Conservation (phyloP, 2,329 filamentous ascomycete genomes). For the Colletotrichum chlorophyti region DNA sequence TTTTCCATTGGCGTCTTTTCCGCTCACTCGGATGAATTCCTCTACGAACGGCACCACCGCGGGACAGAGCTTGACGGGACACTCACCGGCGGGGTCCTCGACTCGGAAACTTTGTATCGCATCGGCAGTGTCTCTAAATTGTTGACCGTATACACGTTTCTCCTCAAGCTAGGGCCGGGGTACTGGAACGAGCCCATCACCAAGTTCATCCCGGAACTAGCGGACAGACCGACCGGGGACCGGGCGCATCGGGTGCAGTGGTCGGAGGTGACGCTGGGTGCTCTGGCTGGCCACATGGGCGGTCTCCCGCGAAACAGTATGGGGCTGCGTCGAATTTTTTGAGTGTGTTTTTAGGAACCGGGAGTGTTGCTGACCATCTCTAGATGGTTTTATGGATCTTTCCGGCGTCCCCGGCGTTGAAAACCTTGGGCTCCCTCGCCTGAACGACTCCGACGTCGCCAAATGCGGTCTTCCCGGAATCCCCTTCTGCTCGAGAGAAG, state of each 20-base stretch:
- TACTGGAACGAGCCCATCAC: conserved; percentile 36
- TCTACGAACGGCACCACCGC: conserved; percentile 18
- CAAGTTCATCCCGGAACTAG: conserved; percentile 35
- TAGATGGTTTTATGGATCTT: not conserved
- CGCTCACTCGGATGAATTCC: not conserved
- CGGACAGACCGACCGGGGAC: not conserved
- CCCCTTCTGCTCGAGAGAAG: not conserved
- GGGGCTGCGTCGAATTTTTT: not conserved
- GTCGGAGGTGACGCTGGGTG: conserved; percentile 32
- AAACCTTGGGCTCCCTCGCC: not conserved
- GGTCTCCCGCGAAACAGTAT: conserved; percentile 26
- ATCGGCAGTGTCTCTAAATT: conserved; percentile 45
- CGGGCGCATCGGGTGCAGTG: conserved; percentile 22
- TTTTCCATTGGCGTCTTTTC: conserved; percentile 6
- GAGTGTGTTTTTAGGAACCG: too few relatives aligned
- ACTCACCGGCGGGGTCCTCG: conserved; percentile 32
- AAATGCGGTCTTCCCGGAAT: not conserved
- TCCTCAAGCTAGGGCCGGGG: conserved; percentile 30
- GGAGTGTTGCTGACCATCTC: not conserved
- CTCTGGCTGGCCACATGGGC: conserved; percentile 31
- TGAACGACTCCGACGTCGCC: not conserved
- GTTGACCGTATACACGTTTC: conserved; percentile 36
- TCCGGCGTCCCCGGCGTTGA: not conserved
- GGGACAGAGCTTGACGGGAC: conserved; percentile 27
- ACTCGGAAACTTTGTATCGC: conserved; percentile 41